phyloP scores from a whole-genome alignment of 805 yeast genomes.

The Hanseniaspora valbyensis region DNA sequence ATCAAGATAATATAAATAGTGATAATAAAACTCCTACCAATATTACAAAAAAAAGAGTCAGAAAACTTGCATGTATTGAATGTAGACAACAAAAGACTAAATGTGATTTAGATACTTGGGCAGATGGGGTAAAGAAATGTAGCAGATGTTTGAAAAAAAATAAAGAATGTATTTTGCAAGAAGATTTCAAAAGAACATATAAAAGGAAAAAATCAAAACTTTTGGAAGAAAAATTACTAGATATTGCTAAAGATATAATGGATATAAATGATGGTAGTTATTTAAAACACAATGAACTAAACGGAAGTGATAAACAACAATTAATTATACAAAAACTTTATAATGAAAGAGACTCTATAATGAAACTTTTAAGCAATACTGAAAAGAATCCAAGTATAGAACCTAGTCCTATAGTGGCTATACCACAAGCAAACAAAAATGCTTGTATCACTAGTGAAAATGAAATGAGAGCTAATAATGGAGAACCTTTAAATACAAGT shows the following conservation, averaged over 20 bases:
- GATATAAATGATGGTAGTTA: conserved; percentile 1
- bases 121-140: conserved; percentile 60
- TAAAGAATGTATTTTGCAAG: conserved; percentile 58
- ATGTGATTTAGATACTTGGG: conserved; percentile 71
- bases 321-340: conserved; percentile 6
- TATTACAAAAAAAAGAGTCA: conserved; percentile 23
- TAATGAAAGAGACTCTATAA: conserved; percentile 10
- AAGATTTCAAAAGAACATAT: conserved; percentile 79
- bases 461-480: conserved; percentile 1
- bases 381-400: background rate
- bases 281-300: background rate
- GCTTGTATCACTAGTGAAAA: conserved; percentile 1
- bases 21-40: background rate
- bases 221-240: conserved; percentile 68
- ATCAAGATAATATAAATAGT: background rate
- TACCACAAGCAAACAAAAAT: background rate
- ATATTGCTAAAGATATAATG: conserved; percentile 21
- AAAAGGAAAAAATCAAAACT: conserved; percentile 78
- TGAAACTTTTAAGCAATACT: conserved; percentile 11
- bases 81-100: conserved; percentile 91
- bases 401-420: background rate
- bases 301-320: conserved; percentile 1
- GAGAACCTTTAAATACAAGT: conserved; percentile 3
- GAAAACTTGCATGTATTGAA: conserved; percentile 82
- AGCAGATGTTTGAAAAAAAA: conserved; percentile 66